Base-by-base conservation (phyloP, 768 basidiomycete species). In the Amanita brunnescens region DNA sequence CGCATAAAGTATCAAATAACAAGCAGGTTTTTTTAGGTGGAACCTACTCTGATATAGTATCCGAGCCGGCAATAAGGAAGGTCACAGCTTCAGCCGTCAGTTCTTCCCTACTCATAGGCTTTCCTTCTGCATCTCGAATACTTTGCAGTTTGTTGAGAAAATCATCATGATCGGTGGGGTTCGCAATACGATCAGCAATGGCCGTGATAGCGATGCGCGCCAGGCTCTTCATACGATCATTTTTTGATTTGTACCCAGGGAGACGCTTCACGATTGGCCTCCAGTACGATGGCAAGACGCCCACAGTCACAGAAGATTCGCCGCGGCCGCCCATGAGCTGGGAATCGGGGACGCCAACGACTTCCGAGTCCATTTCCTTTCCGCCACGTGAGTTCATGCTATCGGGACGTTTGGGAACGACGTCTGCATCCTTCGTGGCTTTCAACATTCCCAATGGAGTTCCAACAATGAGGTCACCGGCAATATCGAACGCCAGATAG, bases 21-120 rank as follows among this genome's bases (percentile, higher is more conserved):
- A n/a, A n/a, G n/a, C 26, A 29, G 5, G 32, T 14, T 7, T 29
- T 29, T 39, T 18, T n/a, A n/a, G n/a, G n/a, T n/a, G n/a, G 33
- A 18, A 61, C 83, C 53, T 57, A 90, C 88, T 95, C 95, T 41
- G 91, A 92, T 0, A 92, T 95, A 1, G 92, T 96, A 60, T 96
- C 92, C 3, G 85, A 87, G 1, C 91, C 91, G 5, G 90, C 90
- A 56, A 93, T 91, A n/a, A 93, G 75, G 45, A 91, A 79, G 0
- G 91, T 91, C 16, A 90, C 66, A 39, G 87, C 85, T 69, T 96
- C 93, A 0, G 91, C 91, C 0, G 91, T 95, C 51, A 96, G 67
- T 62, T 95, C 93, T 57, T 80, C 81, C 24, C 75, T 73, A 0
- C 85, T 81, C 85, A 96, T 84, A 1, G 76, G 80, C 3, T 90